Evolutionary conservation across 2,329 filamentous ascomycete genomes (phyloP).

Genomic region (Coniochaeta ligniaria): DNA sequence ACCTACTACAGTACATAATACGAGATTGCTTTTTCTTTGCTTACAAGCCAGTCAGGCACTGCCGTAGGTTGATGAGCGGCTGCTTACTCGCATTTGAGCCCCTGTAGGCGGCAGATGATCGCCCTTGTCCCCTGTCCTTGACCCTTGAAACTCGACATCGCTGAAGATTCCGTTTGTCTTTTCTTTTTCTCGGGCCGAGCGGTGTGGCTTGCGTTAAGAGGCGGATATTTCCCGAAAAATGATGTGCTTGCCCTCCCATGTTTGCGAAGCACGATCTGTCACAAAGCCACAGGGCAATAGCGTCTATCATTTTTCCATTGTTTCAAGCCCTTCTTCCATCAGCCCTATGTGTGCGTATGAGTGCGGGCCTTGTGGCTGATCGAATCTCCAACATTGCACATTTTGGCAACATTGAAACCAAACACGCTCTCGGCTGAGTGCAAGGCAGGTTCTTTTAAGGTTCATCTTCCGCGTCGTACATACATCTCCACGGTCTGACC

Average conservation of each 20-base stretch:
- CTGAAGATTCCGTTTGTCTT: neutral
- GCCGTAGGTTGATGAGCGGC: neutral
- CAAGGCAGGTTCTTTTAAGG: neutral
- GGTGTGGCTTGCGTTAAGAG: neutral
- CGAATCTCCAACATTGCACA: neutral
- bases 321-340: neutral
- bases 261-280: slow-evolving; percentile 3
- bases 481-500: neutral
- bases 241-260: neutral
- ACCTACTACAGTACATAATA: neutral
- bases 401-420: neutral
- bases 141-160: neutral
- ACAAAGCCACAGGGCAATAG: slow-evolving; percentile 2
- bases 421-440: neutral
- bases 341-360: neutral
- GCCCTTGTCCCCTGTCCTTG: neutral
- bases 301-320: neutral
- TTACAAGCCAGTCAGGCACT: no score
- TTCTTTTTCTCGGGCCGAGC: neutral
- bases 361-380: neutral
- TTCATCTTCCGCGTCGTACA: neutral
- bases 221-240: neutral
- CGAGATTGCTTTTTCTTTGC: neutral
- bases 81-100: neutral
- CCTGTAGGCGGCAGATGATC: neutral